phyloP scores from a whole-genome alignment of 352 stramenopile species.

The Blastocystis sp. region DNA sequence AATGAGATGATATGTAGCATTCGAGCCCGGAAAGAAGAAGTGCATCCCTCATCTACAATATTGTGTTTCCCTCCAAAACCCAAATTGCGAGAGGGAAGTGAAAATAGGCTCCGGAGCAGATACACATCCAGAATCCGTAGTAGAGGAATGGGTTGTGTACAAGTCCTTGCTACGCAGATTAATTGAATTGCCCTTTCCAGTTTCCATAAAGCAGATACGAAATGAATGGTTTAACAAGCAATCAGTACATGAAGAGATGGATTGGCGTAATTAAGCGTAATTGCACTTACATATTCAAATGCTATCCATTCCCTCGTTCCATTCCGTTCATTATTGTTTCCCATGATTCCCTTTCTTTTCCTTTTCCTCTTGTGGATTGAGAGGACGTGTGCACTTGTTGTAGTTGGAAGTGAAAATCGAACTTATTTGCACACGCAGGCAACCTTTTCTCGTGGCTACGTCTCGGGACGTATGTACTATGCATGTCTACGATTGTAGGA shows the following conservation, averaged over 20 bases:
- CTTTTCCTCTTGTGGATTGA: neutral
- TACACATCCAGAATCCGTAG: no score
- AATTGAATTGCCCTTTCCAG: no score
- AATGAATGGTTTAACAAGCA: neutral
- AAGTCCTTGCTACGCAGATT: no score
- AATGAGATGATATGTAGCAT: neutral
- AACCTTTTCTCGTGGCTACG: neutral
- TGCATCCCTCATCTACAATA: neutral
- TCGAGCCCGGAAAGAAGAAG: neutral
- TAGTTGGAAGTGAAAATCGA: neutral
- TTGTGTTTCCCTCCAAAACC: neutral
- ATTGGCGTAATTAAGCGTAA: neutral
- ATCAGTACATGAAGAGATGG: neutral
- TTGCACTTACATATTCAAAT: neutral
- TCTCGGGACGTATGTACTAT: neutral
- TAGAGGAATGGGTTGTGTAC: no score
- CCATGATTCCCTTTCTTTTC: neutral
- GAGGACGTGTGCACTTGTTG: neutral
- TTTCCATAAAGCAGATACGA: neutral
- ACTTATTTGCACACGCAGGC: neutral
- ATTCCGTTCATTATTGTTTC: neutral
- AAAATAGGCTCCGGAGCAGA: neutral
- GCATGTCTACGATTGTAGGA: neutral
- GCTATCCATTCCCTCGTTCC: neutral
- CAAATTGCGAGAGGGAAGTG: neutral